Percentiles rank a stretch among this genome's conserved stretches.
These are phyloP conservation scores for Ustilaginoidea virens DNA, from an alignment of 2,329 filamentous ascomycete genomes.

Conservation along the genomic window DNA sequence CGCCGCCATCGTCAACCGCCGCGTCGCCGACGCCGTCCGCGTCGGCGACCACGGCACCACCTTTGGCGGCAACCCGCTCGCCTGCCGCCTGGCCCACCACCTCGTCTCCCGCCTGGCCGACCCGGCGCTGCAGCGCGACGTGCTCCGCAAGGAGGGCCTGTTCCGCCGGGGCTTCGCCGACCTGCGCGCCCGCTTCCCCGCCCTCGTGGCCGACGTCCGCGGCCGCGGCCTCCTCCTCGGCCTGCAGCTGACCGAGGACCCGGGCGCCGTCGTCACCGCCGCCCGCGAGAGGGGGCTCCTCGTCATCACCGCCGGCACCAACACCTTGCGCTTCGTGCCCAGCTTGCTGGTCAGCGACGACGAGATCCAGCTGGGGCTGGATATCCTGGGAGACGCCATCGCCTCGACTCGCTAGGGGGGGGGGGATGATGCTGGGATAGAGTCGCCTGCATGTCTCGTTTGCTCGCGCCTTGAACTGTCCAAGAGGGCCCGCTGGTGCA, in stretches of 20 bases:
- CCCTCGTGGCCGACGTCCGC: slow-evolving; percentile 61
- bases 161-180: slow-evolving; percentile 32
- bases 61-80: slow-evolving; percentile 84
- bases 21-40: slow-evolving; percentile 25
- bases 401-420: slow-evolving; percentile 19
- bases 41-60: slow-evolving; percentile 83
- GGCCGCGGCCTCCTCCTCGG: slow-evolving; percentile 79
- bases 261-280: slow-evolving; percentile 60
- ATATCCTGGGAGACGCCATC: slow-evolving; percentile 57
- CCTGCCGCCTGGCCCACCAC: slow-evolving; percentile 70
- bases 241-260: slow-evolving; percentile 64
- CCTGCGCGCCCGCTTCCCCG: slow-evolving; percentile 39
- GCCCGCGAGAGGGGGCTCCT: slow-evolving; percentile 77
- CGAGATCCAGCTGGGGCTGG: slow-evolving; percentile 66
- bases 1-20: slow-evolving; percentile 36
- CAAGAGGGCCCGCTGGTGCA: no score
- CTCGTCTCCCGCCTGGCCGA: slow-evolving; percentile 66
- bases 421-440: neutral
- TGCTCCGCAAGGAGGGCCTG: slow-evolving; percentile 47
- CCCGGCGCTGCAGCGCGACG: slow-evolving; percentile 50
- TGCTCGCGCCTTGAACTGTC: neutral
- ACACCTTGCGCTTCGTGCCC: slow-evolving; percentile 85
- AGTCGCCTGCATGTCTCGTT: neutral
- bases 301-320: slow-evolving; percentile 83
- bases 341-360: slow-evolving; percentile 64